Evolutionary conservation across 1,284 basidiomycete genomes (phyloP).

Genomic region (Naganishia albida): DNA sequence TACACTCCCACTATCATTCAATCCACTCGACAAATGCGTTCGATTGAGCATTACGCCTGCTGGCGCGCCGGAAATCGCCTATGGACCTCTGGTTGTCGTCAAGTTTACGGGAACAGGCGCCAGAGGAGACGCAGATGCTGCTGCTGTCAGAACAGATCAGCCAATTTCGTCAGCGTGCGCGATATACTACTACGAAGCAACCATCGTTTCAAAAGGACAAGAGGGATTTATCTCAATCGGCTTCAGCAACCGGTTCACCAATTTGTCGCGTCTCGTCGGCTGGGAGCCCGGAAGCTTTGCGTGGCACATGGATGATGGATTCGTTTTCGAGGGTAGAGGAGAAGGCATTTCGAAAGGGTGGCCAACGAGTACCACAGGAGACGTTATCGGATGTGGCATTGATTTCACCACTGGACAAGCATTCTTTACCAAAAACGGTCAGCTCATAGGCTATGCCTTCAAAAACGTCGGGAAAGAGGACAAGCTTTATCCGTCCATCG

Average conservation of each 20-base stretch:
- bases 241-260: conserved; percentile 61
- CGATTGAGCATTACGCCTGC: conserved; percentile 11
- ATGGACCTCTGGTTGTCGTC: conserved; percentile 33
- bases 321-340: conserved; percentile 29
- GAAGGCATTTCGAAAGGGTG: conserved; percentile 33
- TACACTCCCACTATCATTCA: conserved; percentile 30
- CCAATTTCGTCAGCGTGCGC: conserved; percentile 79
- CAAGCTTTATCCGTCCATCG: conserved; percentile 76
- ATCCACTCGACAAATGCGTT: conserved; percentile 24
- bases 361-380: conserved; percentile 60
- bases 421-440: conserved; percentile 89
- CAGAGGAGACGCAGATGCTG: conserved; percentile 73
- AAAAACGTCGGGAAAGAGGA: conserved; percentile 61
- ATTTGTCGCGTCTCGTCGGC: conserved; percentile 75
- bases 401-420: conserved; percentile 75
- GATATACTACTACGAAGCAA: conserved; percentile 87
- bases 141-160: conserved; percentile 70
- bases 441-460: conserved; percentile 73
- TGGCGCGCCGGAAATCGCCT: not conserved
- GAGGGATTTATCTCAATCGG: conserved; percentile 86
- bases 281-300: conserved; percentile 91
- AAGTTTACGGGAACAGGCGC: conserved; percentile 47
- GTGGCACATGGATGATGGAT: conserved; percentile 89
- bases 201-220: conserved; percentile 72
- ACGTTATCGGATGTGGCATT: conserved; percentile 83